Evolutionary conservation across 495 filamentous ascomycete species (phyloP).

Genomic region (Penicillium coprophilum): DNA sequence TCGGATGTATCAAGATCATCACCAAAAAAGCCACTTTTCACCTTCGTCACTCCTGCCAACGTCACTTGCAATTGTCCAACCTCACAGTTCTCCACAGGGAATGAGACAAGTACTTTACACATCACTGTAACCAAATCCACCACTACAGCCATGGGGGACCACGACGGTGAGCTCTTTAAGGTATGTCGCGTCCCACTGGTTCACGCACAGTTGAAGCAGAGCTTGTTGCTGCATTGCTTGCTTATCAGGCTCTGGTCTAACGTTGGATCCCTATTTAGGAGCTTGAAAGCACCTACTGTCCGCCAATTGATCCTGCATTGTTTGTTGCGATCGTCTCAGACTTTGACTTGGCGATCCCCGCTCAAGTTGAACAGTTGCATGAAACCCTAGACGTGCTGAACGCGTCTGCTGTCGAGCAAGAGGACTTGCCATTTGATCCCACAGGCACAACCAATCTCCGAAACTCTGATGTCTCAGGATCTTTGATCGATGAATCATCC

Average conservation of each 20-base stretch:
- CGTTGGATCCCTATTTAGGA: constrained; percentile 27
- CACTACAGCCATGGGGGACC: constrained; percentile 3
- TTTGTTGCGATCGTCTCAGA: constrained; percentile 66
- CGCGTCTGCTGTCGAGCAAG: constrained; percentile 59
- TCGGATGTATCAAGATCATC: constrained; percentile 1
- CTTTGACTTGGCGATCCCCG: constrained; percentile 53
- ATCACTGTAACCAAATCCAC: not conserved
- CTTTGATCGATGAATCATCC: not conserved
- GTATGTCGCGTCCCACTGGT: not conserved
- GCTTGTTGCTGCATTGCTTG: not conserved
- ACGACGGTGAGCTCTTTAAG: constrained; percentile 5
- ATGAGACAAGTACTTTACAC: not conserved
- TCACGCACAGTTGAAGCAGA: not conserved
- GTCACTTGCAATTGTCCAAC: not conserved
- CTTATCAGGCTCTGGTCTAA: not conserved
- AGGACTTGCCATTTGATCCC: constrained; percentile 72
- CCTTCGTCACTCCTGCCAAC: not conserved
- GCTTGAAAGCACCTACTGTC: constrained; percentile 55
- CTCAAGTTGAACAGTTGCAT: constrained; percentile 53
- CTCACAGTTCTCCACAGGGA: not conserved
- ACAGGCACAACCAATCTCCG: constrained; percentile 54
- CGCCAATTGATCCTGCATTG: constrained; percentile 61
- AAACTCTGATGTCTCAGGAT: constrained; percentile 17
- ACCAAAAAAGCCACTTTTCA: constrained; percentile 4
- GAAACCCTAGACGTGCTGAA: constrained; percentile 58